phyloP scores from a whole-genome alignment of 2,329 filamentous ascomycete genomes.

The Aspergillus udagawae region DNA sequence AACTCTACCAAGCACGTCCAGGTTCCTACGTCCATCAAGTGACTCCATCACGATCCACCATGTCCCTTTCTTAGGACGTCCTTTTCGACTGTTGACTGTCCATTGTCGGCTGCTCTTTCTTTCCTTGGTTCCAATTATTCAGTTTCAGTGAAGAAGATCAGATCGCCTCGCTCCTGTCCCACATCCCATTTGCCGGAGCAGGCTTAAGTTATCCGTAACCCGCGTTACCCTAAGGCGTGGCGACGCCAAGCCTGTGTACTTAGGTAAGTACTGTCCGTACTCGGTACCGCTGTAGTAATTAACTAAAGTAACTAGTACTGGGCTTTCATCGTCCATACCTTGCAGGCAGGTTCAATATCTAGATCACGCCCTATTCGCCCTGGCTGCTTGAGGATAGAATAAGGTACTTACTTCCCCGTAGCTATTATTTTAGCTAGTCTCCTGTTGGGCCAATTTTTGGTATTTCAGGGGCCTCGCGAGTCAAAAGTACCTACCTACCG shows the following conservation, averaged over 20 bases:
- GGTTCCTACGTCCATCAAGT: too few species aligned
- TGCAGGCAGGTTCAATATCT: too few species aligned
- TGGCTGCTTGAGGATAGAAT: too few species aligned
- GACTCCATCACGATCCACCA: not conserved
- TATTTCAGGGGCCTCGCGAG: too few species aligned
- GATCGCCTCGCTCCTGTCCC: not conserved
- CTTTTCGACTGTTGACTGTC: not conserved
- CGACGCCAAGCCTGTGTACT: not conserved
- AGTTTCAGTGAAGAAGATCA: not conserved
- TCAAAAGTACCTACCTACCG: too few species aligned
- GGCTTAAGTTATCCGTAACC: not conserved
- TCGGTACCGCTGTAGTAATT: too few species aligned
- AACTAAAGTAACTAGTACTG: too few species aligned
- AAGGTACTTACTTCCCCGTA: too few species aligned
- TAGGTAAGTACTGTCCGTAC: not conserved
- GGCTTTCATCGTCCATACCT: not conserved
- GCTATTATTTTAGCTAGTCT: too few species aligned
- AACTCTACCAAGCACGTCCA: too few species aligned
- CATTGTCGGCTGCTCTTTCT: not conserved
- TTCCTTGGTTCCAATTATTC: not conserved
- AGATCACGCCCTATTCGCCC: too few species aligned
- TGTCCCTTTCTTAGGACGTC: not conserved
- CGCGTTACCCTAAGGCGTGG: not conserved
- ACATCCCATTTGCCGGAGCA: not conserved
- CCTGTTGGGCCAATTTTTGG: too few species aligned